Base-by-base conservation (phyloP, 1,284 basidiomycete species). In the Farysia itapuensis region DNA sequence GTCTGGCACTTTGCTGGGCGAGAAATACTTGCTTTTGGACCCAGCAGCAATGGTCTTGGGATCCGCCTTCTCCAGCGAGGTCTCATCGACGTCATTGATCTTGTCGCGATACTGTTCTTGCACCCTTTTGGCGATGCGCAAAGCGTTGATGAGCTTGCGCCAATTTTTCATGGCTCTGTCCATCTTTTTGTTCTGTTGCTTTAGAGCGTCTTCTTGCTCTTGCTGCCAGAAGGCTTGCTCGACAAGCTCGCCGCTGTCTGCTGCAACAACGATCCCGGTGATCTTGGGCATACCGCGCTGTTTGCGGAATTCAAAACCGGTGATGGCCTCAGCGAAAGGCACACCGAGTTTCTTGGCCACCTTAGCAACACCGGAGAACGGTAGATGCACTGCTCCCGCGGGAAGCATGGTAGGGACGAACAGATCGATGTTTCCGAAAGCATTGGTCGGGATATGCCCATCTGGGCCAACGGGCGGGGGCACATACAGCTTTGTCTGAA, bases 381-480 rank as follows among this genome's bases (percentile, higher is more conserved):
- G 89, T 25, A 98, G 80, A 78, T 97, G 90, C 1, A 82, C 86
- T 4, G 85, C 90, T 13, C 94, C 94, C 39, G 79, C 79, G 1
- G 95, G 95, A 19, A 98, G 82, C 94, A 99, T 98, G 2, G 88
- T 86, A 19, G 90, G 88, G 5, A 89, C 89, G 76, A 95, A 98
- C 21, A 99, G 79, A 79, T 99, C 94, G 57, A 99, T 89, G 75
- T 97, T 97, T 16, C 95, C 95, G 75, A 95, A 99, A 53, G 87
- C 84, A 69, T 99, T 99, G 78, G 88, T 93, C 4, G 92, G 92
- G 28, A 98, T 84, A 73, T 84, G 85, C 16, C 95, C 94, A 88
- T 96, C 83, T 36, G 86, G 77, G 4, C 56, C 50, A 26, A 98
- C 84, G 2, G 93, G 89, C 12, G 72, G 72, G 20, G 85, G 83